Percentiles rank a stretch among this genome's conserved stretches.
Conservation (phyloP, 2,329 filamentous ascomycete genomes). For the Chaetomium globosum region DNA sequence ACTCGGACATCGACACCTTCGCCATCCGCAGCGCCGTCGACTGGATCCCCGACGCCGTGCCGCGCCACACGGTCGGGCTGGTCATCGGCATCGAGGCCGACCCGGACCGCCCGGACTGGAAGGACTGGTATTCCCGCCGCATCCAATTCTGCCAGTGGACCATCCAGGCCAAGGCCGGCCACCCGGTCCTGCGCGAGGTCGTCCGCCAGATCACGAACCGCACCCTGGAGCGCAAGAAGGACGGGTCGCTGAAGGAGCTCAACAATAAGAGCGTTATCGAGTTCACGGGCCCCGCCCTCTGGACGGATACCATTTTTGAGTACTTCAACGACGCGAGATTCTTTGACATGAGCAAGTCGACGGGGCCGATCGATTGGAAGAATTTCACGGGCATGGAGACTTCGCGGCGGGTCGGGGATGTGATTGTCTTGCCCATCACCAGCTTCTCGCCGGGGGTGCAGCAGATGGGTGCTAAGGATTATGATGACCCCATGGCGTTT, state of each 20-base stretch:
- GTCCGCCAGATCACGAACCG: conserved; percentile 84
- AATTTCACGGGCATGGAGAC: conserved; percentile 87
- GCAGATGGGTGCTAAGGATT: conserved; percentile 88
- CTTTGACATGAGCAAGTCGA: conserved; percentile 75
- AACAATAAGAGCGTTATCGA: conserved; percentile 78
- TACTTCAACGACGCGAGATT: conserved; percentile 92
- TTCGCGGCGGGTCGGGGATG: conserved; percentile 87
- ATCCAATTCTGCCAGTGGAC: conserved; percentile 99
- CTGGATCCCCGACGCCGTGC: conserved; percentile 81
- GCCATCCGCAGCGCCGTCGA: conserved; percentile 81
- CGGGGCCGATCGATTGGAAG: conserved; percentile 75
- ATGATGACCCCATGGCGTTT: conserved; percentile 93
- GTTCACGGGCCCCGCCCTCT: conserved; percentile 89
- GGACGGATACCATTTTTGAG: conserved; percentile 89
- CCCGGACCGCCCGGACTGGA: conserved; percentile 89
- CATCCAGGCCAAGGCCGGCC: conserved; percentile 91
- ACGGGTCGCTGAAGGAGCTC: conserved; percentile 63
- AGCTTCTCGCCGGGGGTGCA: conserved; percentile 94
- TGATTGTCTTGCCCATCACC: conserved; percentile 91
- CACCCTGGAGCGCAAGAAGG: conserved; percentile 71
- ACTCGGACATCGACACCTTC: conserved; percentile 89
- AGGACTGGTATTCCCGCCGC: conserved; percentile 90
- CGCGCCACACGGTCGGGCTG: conserved; percentile 76
- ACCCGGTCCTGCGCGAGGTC: conserved; percentile 85
- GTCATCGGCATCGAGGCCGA: conserved; percentile 96